Evolutionary conservation across 768 basidiomycete genomes (phyloP).

Genomic region (Suillus subaureus): DNA sequence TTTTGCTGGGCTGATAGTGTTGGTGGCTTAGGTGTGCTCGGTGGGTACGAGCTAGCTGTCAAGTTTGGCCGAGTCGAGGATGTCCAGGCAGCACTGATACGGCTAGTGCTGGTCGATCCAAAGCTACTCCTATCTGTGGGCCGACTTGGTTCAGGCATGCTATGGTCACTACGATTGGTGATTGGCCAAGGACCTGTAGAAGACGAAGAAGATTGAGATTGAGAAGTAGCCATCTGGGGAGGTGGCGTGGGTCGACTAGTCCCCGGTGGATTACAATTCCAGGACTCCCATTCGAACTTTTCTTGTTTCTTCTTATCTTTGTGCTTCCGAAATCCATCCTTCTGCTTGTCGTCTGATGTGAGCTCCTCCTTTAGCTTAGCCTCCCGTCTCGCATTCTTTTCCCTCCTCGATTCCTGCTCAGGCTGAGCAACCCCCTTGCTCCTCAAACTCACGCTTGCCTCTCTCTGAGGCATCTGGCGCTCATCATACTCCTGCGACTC

Average conservation of each 20-base stretch:
- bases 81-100: constrained; percentile 31
- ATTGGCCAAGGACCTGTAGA: constrained; percentile 32
- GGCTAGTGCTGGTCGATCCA: constrained; percentile 27
- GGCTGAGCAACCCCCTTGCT: constrained; percentile 34
- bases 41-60: constrained; percentile 23
- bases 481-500: constrained; percentile 34
- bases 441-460: constrained; percentile 25
- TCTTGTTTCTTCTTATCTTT: constrained; percentile 33
- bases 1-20: constrained; percentile 24
- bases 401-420: constrained; percentile 37
- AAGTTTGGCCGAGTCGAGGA: constrained; percentile 33
- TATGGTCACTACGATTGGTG: constrained; percentile 33
- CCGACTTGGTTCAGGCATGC: constrained; percentile 33
- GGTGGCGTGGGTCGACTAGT: constrained; percentile 26
- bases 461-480: constrained; percentile 34
- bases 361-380: constrained; percentile 24
- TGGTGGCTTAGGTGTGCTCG: constrained; percentile 29
- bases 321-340: constrained; percentile 32
- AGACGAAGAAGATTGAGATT: constrained; percentile 32
- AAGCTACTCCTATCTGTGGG: constrained; percentile 34
- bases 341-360: constrained; percentile 26
- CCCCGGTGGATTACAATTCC: constrained; percentile 27
- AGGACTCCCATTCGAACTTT: constrained; percentile 25
- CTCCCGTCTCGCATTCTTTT: constrained; percentile 37
- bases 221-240: constrained; percentile 11